Conservation (phyloP, 2,329 filamentous ascomycete species). For the Colletotrichum sp. region DNA sequence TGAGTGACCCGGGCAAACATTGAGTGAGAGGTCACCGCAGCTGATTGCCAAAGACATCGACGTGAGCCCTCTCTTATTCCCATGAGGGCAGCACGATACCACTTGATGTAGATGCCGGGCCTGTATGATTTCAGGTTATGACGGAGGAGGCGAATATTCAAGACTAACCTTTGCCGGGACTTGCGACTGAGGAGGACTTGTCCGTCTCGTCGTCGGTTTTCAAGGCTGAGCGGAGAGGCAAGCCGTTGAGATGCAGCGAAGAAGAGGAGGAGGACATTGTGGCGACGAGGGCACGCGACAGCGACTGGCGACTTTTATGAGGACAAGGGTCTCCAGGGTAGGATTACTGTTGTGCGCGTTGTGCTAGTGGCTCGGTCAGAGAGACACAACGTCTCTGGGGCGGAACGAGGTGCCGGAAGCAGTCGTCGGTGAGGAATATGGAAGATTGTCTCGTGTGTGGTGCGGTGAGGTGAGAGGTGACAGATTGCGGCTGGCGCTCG, state of each 20-base stretch:
- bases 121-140: conserved; percentile 6
- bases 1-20: conserved; percentile 24
- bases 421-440: conserved; percentile 1
- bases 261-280: conserved; percentile 19
- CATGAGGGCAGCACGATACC: not conserved
- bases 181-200: conserved; percentile 39
- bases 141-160: not conserved
- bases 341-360: not conserved
- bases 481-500: conserved; percentile 7
- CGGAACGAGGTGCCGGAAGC: not conserved
- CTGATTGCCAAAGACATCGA: not conserved
- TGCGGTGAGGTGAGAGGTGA: conserved; percentile 6
- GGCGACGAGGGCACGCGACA: not conserved
- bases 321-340: not conserved
- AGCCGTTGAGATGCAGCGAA: conserved; percentile 8
- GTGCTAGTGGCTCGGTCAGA: not conserved
- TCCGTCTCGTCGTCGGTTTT: conserved; percentile 43
- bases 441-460: not conserved
- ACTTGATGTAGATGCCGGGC: conserved; percentile 14
- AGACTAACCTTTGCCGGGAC: conserved; percentile 49
- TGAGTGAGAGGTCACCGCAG: not conserved
- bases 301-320: not conserved
- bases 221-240: conserved; percentile 46
- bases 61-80: not conserved
- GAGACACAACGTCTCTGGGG: not conserved